Base-by-base conservation (phyloP, 2,329 filamentous ascomycete genomes). In the Aureobasidium lini region DNA sequence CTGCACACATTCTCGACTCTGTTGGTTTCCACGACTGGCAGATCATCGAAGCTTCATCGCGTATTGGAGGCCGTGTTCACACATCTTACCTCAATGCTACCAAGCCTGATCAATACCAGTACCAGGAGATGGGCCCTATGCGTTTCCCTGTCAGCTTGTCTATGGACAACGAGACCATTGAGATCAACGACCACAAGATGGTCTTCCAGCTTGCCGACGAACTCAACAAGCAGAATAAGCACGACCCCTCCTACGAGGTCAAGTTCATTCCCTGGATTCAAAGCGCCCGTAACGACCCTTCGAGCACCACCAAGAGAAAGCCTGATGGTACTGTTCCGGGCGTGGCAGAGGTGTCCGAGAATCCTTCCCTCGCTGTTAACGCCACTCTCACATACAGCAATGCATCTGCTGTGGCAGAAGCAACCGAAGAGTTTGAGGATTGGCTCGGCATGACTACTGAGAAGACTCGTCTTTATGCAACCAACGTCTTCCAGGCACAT, bases 121-220 rank as follows among this genome's bases (percentile, higher is more conserved):
- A 88, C 68, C 84, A 87, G 65, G 85, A 87, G 67, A 80, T 81
- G 81, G 85, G 85, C 0, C 82, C 84, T 0, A 87, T 87, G 84
- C 75, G 84, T 2, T 83, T 87, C 63, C 84, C 85, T 0, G 75
- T 81, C 15, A 77, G 75, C 2, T 70, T 77, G 15, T 73, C 68
- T 1, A 77, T 81, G 62, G 76, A 77, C n/a, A 83, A 84, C 62
- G 76, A 81, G 65, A 85, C 80, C 0, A 64, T 79, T 3, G 78
- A 83, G 61, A 83, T 87, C 62, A 78, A 79, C 8, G 59, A 87
- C 64, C 84, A 86, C 66, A 77, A 82, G 62, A 76, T 88, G 67
- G 82, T 87, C 0, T 87, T 86, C 68, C 82, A 86, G 66, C 75
- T 88, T 1, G 84, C 79, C 1, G 77, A 77, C 6, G 78, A 80